A percentile compares a stretch with the other conserved stretches of the same genome.
Conservation (phyloP, 768 basidiomycete genomes). For the Lactarius hatsudake region DNA sequence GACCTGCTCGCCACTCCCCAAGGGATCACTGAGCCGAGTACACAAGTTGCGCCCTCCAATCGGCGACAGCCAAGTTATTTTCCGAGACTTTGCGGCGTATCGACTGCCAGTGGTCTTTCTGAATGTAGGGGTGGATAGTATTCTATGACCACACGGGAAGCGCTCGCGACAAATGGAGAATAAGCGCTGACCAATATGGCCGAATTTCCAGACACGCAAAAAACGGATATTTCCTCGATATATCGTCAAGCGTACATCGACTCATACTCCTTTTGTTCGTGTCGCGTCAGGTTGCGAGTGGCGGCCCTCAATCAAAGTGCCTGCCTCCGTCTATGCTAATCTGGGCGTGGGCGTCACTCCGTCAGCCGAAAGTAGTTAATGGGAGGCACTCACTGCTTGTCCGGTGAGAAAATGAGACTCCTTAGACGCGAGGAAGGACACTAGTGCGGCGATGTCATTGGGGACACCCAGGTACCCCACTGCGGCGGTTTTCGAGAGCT, state of each 20-base stretch:
- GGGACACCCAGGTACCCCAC: constrained; percentile 28
- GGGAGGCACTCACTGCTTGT: constrained; percentile 17
- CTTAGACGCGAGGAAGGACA: constrained; percentile 36
- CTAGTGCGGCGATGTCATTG: constrained; percentile 33
- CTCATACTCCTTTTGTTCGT: neutral
- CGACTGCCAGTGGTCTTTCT: neutral
- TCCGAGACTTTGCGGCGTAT: neutral
- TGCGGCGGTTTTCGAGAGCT: constrained; percentile 25
- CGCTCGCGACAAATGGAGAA: too few species aligned
- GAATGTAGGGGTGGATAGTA: neutral
- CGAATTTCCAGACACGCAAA: neutral
- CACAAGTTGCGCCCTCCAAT: neutral
- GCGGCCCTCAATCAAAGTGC: constrained; percentile 9
- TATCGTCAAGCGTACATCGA: neutral
- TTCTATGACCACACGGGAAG: too few species aligned
- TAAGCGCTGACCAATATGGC: neutral
- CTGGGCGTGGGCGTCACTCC: constrained; percentile 2
- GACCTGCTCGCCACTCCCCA: neutral
- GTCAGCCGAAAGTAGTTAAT: constrained; percentile 6
- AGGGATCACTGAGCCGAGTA: neutral
- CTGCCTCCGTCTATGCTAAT: constrained; percentile 25
- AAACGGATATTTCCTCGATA: neutral
- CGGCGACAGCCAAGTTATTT: neutral
- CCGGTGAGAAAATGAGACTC: constrained; percentile 36
- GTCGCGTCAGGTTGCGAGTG: neutral